Evolutionary conservation across 106 monocot genomes (phyloP).

Genomic region (Apostasia ramifera): DNA sequence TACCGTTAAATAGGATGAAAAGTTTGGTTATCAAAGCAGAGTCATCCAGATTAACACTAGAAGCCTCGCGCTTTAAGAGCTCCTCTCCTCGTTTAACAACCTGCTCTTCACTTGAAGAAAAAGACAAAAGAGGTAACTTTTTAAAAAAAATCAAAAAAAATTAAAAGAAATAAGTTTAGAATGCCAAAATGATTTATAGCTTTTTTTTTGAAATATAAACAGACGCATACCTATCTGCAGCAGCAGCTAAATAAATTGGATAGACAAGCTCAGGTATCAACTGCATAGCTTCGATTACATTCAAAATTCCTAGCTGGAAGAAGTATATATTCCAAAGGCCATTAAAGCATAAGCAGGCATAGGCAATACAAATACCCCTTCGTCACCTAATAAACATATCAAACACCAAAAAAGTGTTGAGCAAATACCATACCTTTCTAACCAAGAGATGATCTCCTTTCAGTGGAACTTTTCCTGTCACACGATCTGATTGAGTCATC

Average conservation of each 20-base stretch:
- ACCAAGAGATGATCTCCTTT: slow-evolving; percentile 53
- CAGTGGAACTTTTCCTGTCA: slow-evolving; percentile 76
- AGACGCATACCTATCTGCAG: slow-evolving; percentile 60
- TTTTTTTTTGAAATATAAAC: neutral
- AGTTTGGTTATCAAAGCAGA: slow-evolving; percentile 57
- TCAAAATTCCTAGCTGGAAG: slow-evolving; percentile 79
- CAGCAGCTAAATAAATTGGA: slow-evolving; percentile 76
- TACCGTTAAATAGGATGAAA: slow-evolving; percentile 93
- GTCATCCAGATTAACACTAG: slow-evolving; percentile 72
- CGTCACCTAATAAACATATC: neutral
- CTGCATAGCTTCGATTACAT: slow-evolving; percentile 80
- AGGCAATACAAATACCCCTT: neutral
- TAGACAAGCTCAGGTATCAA: slow-evolving; percentile 56
- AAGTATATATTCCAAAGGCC: neutral
- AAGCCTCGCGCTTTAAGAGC: slow-evolving; percentile 49
- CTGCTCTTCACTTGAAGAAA: slow-evolving; percentile 53
- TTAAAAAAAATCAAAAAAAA: neutral
- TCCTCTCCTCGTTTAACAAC: slow-evolving; percentile 63
- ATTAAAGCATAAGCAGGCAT: neutral
- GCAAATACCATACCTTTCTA: slow-evolving; percentile 54
- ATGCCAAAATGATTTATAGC: neutral
- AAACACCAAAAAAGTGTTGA: neutral
- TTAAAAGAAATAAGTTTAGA: neutral
- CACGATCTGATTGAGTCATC: slow-evolving; percentile 56
- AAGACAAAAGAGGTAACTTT: neutral